These are phyloP conservation scores for Spiraea crenata DNA, from an alignment of 331 rosid species.

Conservation along the genomic window DNA sequence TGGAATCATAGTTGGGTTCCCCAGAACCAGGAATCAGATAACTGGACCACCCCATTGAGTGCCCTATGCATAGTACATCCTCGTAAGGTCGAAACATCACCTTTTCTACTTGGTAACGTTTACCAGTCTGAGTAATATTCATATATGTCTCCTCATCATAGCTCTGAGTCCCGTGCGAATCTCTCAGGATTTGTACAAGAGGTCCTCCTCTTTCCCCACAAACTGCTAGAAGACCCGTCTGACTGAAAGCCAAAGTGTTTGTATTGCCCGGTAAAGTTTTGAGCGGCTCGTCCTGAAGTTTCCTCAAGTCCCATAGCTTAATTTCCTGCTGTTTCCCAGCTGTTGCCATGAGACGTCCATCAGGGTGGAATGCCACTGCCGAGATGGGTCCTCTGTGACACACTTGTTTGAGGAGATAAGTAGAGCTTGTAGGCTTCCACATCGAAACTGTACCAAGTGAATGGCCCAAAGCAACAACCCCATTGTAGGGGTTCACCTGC, in stretches of 20 bases:
- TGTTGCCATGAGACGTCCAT: constrained; percentile 83
- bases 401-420: constrained; percentile 71
- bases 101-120: constrained; percentile 62
- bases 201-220: no score
- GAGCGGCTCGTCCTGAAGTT: constrained; percentile 45
- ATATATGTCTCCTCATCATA: constrained; percentile 68
- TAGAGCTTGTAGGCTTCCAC: constrained; percentile 83
- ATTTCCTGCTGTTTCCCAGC: constrained; percentile 65
- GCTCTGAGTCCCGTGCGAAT: constrained; percentile 50
- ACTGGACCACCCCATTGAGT: constrained; percentile 92
- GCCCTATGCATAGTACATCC: constrained; percentile 85
- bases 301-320: constrained; percentile 91
- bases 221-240: constrained; percentile 77
- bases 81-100: constrained; percentile 77
- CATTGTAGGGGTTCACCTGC: constrained; percentile 74
- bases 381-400: constrained; percentile 74
- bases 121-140: no score
- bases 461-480: constrained; percentile 85
- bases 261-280: constrained; percentile 70
- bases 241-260: constrained; percentile 78
- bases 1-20: constrained; percentile 81
- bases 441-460: constrained; percentile 71
- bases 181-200: constrained; percentile 54
- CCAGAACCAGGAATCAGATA: constrained; percentile 94
- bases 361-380: constrained; percentile 78